Conservation (phyloP, 352 stramenopile genomes). For the Phytophthora foliorum region DNA sequence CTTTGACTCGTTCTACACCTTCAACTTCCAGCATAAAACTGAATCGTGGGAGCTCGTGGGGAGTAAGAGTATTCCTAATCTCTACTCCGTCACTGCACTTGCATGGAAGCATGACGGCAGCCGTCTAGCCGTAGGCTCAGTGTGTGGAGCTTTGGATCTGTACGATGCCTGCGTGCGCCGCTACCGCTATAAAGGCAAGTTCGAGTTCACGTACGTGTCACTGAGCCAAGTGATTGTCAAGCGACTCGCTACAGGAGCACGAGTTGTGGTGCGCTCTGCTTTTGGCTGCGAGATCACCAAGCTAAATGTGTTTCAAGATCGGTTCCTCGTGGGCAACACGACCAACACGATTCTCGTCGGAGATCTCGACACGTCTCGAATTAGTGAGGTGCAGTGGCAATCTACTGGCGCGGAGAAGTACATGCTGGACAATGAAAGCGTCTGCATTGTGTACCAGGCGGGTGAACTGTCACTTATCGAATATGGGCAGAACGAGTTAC, state of each 20-base stretch:
- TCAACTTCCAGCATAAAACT: constrained; percentile 87
- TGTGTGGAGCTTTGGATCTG: constrained; percentile 93
- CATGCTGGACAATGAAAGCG: constrained; percentile 94
- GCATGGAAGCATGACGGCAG: constrained; percentile 94
- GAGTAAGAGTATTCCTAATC: constrained; percentile 91
- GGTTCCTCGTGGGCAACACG: constrained; percentile 93
- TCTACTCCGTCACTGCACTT: constrained; percentile 94
- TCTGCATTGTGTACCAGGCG: constrained; percentile 93
- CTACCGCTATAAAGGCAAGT: constrained; percentile 94
- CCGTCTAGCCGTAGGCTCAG: constrained; percentile 89
- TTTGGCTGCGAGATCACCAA: constrained; percentile 95
- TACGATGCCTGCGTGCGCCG: constrained; percentile 94
- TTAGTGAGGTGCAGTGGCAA: constrained; percentile 94
- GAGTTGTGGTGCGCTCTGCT: constrained; percentile 89
- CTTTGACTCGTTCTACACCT: constrained; percentile 95
- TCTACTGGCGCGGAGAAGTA: constrained; percentile 93
- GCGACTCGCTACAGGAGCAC: constrained; percentile 82
- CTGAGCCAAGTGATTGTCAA: constrained; percentile 96
- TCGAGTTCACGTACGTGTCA: constrained; percentile 97
- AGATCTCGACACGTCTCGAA: constrained; percentile 92
- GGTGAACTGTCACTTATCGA: constrained; percentile 95
- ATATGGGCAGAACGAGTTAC: constrained; percentile 94
- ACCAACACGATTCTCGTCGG: constrained; percentile 93
- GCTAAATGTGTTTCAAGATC: constrained; percentile 96
- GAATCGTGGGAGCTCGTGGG: constrained; percentile 85